Percentiles rank a stretch among this genome's conserved stretches.
Conservation (phyloP, 306 rosid genomes). For the Herpetospermum pedunculosum region DNA sequence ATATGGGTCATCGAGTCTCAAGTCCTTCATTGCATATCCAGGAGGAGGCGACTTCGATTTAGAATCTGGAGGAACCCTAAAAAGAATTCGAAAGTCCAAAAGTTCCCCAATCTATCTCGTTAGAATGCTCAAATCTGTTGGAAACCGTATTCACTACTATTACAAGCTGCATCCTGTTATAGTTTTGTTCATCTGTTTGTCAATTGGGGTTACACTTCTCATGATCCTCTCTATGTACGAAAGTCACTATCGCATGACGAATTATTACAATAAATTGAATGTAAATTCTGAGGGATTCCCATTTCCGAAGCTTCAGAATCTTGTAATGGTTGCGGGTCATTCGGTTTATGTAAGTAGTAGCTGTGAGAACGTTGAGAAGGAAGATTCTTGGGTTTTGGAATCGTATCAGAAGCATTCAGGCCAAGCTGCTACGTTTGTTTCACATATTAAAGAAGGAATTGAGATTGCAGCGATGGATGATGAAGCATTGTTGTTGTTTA, state of each 20-base stretch:
- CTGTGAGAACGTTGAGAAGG: constrained; percentile 68
- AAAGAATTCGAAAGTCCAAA: constrained; percentile 47
- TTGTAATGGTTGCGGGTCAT: constrained; percentile 95
- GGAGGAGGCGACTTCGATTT: constrained; percentile 49
- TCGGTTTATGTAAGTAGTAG: constrained; percentile 70
- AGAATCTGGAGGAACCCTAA: constrained; percentile 48
- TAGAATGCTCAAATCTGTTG: constrained; percentile 59
- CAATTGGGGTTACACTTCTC: constrained; percentile 38
- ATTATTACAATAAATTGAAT: constrained; percentile 16
- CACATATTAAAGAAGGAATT: constrained; percentile 56
- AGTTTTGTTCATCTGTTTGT: constrained; percentile 30
- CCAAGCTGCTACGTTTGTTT: constrained; percentile 73
- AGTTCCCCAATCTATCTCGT: constrained; percentile 19
- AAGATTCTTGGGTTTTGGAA: constrained; percentile 93
- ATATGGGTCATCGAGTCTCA: constrained; percentile 41
- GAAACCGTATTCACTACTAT: constrained; percentile 36
- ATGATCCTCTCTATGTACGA: constrained; percentile 38
- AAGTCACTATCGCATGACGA: constrained; percentile 18
- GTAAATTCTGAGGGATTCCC: constrained; percentile 34
- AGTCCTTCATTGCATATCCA: constrained; percentile 50
- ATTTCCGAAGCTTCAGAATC: constrained; percentile 49
- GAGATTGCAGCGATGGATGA: constrained; percentile 47
- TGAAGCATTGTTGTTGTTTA: constrained; percentile 59
- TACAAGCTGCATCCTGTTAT: constrained; percentile 54
- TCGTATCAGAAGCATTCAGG: constrained; percentile 86